These are phyloP conservation scores for Primulina eburnea DNA, from an alignment of 257 asterid genomes.

Conservation along the genomic window DNA sequence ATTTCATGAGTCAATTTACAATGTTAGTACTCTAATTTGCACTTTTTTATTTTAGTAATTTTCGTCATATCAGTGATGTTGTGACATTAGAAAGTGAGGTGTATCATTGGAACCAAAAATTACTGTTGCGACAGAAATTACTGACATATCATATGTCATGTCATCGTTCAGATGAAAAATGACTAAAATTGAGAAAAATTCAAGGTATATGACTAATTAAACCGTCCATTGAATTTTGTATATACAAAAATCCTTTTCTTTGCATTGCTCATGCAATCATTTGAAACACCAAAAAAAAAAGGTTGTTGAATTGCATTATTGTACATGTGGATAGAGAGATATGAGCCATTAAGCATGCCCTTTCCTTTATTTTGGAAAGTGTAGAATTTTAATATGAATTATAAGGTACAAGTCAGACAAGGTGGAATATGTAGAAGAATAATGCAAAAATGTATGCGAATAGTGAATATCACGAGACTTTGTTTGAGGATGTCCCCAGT, in stretches of 20 bases:
- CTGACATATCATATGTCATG: too few species aligned
- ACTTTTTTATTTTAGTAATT: too few species aligned
- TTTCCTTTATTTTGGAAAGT: not conserved
- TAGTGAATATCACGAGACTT: not conserved
- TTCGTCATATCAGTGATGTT: too few species aligned
- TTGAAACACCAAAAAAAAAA: not conserved
- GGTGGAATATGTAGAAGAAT: not conserved
- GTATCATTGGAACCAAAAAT: too few species aligned
- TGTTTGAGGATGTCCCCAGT: constrained; percentile 13
- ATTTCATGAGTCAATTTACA: too few species aligned
- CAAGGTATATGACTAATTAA: too few species aligned
- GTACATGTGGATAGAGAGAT: constrained; percentile 7
- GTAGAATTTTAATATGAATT: not conserved
- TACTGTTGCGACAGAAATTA: too few species aligned
- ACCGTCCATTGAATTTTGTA: constrained; percentile 5
- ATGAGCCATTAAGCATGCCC: not conserved
- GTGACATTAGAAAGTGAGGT: too few species aligned
- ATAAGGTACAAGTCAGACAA: constrained; percentile 2
- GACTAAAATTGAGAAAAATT: too few species aligned
- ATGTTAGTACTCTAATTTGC: too few species aligned
- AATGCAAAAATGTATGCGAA: not conserved
- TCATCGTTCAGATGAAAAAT: too few species aligned
- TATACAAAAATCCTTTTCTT: not conserved
- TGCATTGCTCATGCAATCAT: constrained; percentile 14
- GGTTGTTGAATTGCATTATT: constrained; percentile 10